phyloP scores from a whole-genome alignment of 129 eudicot species.

The Dittrichia graveolens region DNA sequence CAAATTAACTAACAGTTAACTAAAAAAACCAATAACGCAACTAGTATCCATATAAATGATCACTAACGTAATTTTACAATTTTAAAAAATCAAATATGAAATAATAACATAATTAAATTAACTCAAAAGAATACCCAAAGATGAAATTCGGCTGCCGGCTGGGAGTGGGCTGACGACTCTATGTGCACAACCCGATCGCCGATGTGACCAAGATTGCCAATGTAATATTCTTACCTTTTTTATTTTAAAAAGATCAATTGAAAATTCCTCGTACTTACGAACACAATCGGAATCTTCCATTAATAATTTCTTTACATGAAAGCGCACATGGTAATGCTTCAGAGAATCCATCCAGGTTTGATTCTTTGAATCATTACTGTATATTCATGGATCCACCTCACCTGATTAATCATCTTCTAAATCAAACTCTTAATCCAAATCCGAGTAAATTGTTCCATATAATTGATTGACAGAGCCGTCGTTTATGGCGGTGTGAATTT shows the following conservation, averaged over 20 bases:
- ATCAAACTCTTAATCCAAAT: not conserved
- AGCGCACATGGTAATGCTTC: slow-evolving; percentile 14
- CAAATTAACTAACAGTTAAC: no score
- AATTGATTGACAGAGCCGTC: slow-evolving; percentile 4
- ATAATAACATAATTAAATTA: no score
- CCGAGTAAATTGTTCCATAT: not conserved
- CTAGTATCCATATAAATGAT: no score
- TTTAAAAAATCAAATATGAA: no score
- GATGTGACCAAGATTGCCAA: not conserved
- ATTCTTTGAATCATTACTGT: slow-evolving; percentile 7
- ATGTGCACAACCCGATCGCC: slow-evolving; percentile 6
- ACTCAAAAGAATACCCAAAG: not conserved
- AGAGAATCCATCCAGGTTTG: slow-evolving; percentile 1
- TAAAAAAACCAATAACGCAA: no score
- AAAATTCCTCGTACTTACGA: not conserved
- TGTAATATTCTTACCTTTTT: not conserved
- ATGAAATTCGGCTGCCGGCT: not conserved
- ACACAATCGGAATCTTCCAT: slow-evolving; percentile 26
- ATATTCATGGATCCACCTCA: slow-evolving; percentile 20
- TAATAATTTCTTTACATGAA: not conserved
- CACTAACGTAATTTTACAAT: no score
- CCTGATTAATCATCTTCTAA: slow-evolving; percentile 1
- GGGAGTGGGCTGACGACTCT: not conserved
- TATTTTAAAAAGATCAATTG: not conserved
- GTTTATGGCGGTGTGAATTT: not conserved